A percentile compares a stretch with the other conserved stretches of the same genome.
Evolutionary conservation across 2,329 filamentous ascomycete genomes (phyloP).

Genomic region (Cytospora leucostoma): DNA sequence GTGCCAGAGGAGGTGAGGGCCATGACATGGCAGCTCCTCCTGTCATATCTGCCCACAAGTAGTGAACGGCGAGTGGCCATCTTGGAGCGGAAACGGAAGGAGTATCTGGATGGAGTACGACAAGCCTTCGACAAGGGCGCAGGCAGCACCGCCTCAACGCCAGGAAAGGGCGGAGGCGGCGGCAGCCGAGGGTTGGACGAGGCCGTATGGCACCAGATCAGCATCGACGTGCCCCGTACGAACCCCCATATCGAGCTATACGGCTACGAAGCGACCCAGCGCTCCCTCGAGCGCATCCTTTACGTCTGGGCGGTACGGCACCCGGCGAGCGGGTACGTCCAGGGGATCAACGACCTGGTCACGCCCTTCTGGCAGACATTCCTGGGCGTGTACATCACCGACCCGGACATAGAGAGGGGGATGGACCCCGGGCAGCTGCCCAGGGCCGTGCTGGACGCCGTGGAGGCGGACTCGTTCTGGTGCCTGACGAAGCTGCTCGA

Average conservation of each 20-base stretch:
- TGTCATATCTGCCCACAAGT: slow-evolving; percentile 95
- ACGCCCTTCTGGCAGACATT: slow-evolving; percentile 99
- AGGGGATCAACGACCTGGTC: slow-evolving; percentile 97
- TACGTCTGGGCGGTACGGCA: slow-evolving; percentile 98
- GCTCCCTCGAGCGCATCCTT: slow-evolving; percentile 89
- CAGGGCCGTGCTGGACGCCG: slow-evolving; percentile 86
- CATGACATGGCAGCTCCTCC: slow-evolving; percentile 97
- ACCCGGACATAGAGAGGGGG: slow-evolving; percentile 84
- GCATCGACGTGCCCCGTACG: slow-evolving; percentile 94
- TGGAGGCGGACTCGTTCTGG: slow-evolving; percentile 98
- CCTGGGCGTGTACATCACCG: slow-evolving; percentile 90
- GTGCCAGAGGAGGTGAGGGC: slow-evolving; percentile 92
- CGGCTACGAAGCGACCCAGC: slow-evolving; percentile 91
- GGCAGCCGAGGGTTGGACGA: slow-evolving; percentile 74
- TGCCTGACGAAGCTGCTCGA: slow-evolving; percentile 97
- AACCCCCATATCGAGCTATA: slow-evolving; percentile 96
- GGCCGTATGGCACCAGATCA: slow-evolving; percentile 99
- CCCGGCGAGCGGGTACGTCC: slow-evolving; percentile 95
- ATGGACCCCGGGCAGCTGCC: slow-evolving; percentile 98
- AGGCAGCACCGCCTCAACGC: slow-evolving; percentile 43
- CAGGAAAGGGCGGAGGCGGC: slow-evolving; percentile 39
- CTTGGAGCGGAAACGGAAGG: slow-evolving; percentile 90
- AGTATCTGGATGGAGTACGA: slow-evolving; percentile 90
- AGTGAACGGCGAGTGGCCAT: slow-evolving; percentile 89
- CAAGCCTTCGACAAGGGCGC: slow-evolving; percentile 67